Base-by-base conservation (phyloP, 306 rosid species). In the Quercus berberidifolia region DNA sequence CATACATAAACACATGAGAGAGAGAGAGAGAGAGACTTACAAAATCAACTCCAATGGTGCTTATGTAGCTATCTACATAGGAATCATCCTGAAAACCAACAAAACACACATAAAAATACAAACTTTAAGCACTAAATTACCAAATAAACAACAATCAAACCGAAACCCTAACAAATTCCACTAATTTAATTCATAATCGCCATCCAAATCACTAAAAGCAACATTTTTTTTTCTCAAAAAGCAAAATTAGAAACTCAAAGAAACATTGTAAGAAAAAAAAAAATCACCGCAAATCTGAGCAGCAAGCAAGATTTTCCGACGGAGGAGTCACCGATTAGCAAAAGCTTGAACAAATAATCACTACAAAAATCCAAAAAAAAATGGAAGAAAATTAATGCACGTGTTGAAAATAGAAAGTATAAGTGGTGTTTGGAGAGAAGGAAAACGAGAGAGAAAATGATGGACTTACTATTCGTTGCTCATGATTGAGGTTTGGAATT, bases 31-130 rank as follows among this genome's bases (percentile, higher is more conserved):
- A 56, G 55, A 15, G 68, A 75, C 90, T 86, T 62, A 95, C 99
- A 76, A 95, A 95, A 89, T 95, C 99, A 75, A 95, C 99, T 71
- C 99, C 99, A 78, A 95, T 92, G 82, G 99, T 95, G 58, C 98
- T 95, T 74, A 95, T 89, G 83, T 92, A 92, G 94, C 94, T 95
- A 80, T 95, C 99, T 13, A 87, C 96, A 71, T 95, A 95, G 3
- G 99, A 95, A 79, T 92, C 98, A 81, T 92, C 99, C 99, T 92
- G 90, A 54, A 58, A 43, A 28, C 3, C 54, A 4, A 21, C 41
- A 23, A 62, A 68, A 57, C 4, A 13, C 0, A 55, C 5, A 21
- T 4, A 43, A 59, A 63, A 19, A 10, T 54, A 55, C 25, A 17
- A 78, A 63, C 18, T 31, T 55, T n/a, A 4, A 46, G 41, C 58